phyloP scores from a whole-genome alignment of 2,329 filamentous ascomycete genomes.

The Ciborinia camelliae region DNA sequence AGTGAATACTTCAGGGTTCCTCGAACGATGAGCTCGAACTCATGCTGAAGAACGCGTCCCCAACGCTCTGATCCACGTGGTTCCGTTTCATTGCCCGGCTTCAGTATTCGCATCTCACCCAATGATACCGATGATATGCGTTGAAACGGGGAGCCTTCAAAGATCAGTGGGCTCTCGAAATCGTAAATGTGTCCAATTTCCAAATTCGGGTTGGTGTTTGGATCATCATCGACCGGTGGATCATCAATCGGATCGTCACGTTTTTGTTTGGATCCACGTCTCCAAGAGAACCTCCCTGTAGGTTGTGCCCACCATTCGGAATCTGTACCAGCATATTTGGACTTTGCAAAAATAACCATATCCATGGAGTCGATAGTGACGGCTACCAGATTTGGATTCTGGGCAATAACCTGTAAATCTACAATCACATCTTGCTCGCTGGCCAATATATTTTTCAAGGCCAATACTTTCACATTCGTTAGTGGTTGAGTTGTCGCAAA shows the following conservation, averaged over 20 bases:
- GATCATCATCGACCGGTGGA: conserved; percentile 53
- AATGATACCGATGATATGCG: conserved; percentile 68
- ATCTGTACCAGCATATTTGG: conserved; percentile 75
- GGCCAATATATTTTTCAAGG: conserved; percentile 85
- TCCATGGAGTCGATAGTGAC: conserved; percentile 84
- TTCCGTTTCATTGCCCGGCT: conserved; percentile 85
- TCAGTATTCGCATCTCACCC: conserved; percentile 76
- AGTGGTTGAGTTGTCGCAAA: conserved; percentile 89
- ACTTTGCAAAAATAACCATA: conserved; percentile 91
- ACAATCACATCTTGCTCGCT: conserved; percentile 95
- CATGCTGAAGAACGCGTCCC: conserved; percentile 85
- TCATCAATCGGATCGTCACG: conserved; percentile 37
- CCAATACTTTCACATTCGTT: conserved; percentile 70
- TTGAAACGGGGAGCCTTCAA: conserved; percentile 86
- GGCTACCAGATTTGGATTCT: conserved; percentile 90
- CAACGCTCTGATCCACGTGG: conserved; percentile 78
- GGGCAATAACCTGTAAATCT: conserved; percentile 79
- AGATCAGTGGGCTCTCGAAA: conserved; percentile 84
- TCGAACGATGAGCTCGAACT: conserved; percentile 89
- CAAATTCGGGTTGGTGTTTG: conserved; percentile 73
- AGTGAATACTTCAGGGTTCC: conserved; percentile 82
- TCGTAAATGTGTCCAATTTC: conserved; percentile 82
- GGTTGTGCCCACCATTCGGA: conserved; percentile 52
- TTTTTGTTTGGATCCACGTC: conserved; percentile 34
- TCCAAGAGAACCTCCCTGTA: conserved; percentile 27